Base-by-base conservation (phyloP, 1,284 basidiomycete genomes). In the Paramarasmius palmivorus region DNA sequence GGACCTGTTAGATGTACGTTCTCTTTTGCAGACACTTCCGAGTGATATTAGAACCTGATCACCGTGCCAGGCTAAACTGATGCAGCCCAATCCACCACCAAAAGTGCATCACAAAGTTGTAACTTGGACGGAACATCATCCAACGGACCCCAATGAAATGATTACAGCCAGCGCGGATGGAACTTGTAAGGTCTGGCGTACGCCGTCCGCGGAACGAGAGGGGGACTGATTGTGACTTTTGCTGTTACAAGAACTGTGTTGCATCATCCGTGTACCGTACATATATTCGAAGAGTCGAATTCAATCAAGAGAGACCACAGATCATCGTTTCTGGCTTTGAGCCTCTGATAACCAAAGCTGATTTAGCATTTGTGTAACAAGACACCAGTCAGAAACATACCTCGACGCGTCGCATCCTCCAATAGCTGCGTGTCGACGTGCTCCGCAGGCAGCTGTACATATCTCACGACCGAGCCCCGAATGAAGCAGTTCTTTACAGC, bases 401-500 rank as follows among this genome's bases (percentile, higher is more conserved):
- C 96, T 87, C 95, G 82, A 68, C 97, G 81, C 46, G 96, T 99
- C 23, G 96, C 97, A 70, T 99, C 97, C 74, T 99, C 97, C 50
- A 99, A 70, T 49, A 99, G 72, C 62, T 97, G 95, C 4, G 95
- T 98, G 72, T 99, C 96, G 57, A 99, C 94, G 57, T 92, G 91
- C 55, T 93, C 88, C 19, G 93, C 85, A 2, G 95, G 93, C 54
- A 99, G 80, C 68, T 97, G 92, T 9, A 99, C 97, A 68, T 98
- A 99, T 61, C 97, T 88, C 36, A 99, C 95, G 12, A 99, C 97
- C 2, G 95, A 98, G 55, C 97, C 97, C 53, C 97, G 90, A 64
- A 99, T 99, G 70, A 99, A 99, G 67, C 94, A 96, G 68, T 98
- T 99, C 76, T 96, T 97, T 45, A 99, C 95, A 0, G 97, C 95